These are phyloP conservation scores for Grifola frondosa DNA, from an alignment of 1,284 basidiomycete species.

Conservation along the genomic window DNA sequence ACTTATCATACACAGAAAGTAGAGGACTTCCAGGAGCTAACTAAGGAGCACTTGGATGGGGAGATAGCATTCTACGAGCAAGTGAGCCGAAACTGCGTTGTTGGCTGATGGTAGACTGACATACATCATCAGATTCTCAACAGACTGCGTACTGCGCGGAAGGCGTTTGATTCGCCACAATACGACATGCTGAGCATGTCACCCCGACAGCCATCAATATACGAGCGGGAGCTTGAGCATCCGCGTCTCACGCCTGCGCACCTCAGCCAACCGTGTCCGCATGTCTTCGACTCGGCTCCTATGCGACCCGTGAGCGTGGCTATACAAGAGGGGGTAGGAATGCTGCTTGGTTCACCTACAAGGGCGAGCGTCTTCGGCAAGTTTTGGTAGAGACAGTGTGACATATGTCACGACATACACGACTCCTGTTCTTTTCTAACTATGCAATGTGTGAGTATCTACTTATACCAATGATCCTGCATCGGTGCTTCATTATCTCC, in stretches of 20 bases:
- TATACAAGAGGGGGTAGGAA: slow-evolving; percentile 66
- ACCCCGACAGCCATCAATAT: slow-evolving; percentile 65
- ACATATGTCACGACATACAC: neutral
- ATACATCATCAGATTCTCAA: slow-evolving; percentile 44
- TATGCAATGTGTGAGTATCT: neutral
- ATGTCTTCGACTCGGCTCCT: slow-evolving; percentile 72
- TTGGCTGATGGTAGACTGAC: neutral
- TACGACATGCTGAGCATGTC: slow-evolving; percentile 45
- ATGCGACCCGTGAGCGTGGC: slow-evolving; percentile 76
- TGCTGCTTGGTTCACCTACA: slow-evolving; percentile 51
- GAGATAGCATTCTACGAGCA: slow-evolving; percentile 77
- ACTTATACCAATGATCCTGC: slow-evolving; percentile 1
- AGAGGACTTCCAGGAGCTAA: slow-evolving; percentile 62
- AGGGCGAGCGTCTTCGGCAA: slow-evolving; percentile 63
- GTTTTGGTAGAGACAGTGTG: slow-evolving; percentile 49
- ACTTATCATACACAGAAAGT: slow-evolving; percentile 73
- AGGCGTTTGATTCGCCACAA: slow-evolving; percentile 47
- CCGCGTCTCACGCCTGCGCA: slow-evolving; percentile 50
- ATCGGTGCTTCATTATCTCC: neutral
- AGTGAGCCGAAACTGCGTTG: slow-evolving; percentile 33
- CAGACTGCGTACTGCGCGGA: slow-evolving; percentile 55
- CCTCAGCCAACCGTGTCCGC: slow-evolving; percentile 69
- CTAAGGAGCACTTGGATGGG: slow-evolving; percentile 70
- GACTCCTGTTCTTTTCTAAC: neutral
- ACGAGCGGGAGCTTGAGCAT: slow-evolving; percentile 67